Conservation (phyloP, 2,329 filamentous ascomycete species). For the Neonectria punicea region DNA sequence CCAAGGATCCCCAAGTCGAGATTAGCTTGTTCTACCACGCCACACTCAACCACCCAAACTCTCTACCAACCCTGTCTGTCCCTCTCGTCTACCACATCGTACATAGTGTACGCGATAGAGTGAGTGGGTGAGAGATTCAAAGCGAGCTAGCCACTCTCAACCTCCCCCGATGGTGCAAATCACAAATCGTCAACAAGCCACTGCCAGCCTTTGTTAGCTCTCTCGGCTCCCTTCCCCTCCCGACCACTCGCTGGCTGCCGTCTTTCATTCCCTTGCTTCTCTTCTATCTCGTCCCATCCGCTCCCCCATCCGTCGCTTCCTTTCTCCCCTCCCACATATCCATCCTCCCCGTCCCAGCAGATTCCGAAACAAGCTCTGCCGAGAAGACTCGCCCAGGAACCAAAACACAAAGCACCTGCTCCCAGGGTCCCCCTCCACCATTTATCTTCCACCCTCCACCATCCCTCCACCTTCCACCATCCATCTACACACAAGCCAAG, state of each 20-base stretch:
- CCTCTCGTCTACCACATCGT: neutral
- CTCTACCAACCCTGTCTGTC: neutral
- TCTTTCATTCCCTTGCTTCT: neutral
- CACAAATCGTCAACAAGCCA: neutral
- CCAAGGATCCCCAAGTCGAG: neutral
- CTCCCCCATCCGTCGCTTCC: neutral
- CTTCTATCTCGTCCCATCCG: neutral
- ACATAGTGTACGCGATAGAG: neutral
- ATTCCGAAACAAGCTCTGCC: neutral
- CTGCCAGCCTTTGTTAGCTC: neutral
- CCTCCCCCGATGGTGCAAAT: neutral
- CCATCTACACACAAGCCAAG: neutral
- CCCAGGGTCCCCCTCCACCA: constrained; percentile 2
- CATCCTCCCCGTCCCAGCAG: neutral
- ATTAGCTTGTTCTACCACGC: constrained; percentile 2
- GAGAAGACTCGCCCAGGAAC: neutral
- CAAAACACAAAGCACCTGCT: neutral
- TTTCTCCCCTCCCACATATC: neutral
- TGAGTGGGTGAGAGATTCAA: neutral
- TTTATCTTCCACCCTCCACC: neutral
- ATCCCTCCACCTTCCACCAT: neutral
- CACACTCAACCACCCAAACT: constrained; percentile 1
- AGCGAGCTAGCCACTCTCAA: neutral
- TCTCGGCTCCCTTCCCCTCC: neutral
- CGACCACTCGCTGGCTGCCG: neutral